These are phyloP conservation scores for Arachis monticola DNA, from an alignment of 331 rosid species.

Conservation along the genomic window DNA sequence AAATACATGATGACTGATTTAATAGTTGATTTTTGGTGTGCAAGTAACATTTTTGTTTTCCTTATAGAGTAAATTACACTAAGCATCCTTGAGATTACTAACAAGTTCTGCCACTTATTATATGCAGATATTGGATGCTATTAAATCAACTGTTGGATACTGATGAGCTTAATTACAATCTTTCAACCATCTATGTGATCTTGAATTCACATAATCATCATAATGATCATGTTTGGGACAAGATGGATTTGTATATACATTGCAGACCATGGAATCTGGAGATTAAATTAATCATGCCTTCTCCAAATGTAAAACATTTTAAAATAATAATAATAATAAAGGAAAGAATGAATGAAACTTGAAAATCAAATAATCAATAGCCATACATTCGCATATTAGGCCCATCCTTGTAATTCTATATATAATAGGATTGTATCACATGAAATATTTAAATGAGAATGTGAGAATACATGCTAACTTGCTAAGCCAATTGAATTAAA, in stretches of 20 bases:
- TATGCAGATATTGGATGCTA: slow-evolving; percentile 93
- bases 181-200: background rate
- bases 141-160: slow-evolving; percentile 79
- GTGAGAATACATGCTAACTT: too few relatives aligned
- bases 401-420: background rate
- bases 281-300: background rate
- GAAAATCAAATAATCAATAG: background rate
- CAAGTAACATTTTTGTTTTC: too few relatives aligned
- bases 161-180: slow-evolving; percentile 30
- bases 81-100: too few relatives aligned
- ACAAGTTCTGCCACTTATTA: slow-evolving; percentile 10
- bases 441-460: too few relatives aligned
- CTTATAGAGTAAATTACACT: too few relatives aligned
- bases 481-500: too few relatives aligned
- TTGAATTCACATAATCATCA: background rate
- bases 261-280: background rate
- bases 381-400: background rate
- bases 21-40: too few relatives aligned
- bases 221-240: slow-evolving; percentile 4
- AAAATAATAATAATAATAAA: too few relatives aligned
- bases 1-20: too few relatives aligned
- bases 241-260: slow-evolving; percentile 6
- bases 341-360: slow-evolving; percentile 2
- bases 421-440: too few relatives aligned
- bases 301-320: background rate